Evolutionary conservation across 768 basidiomycete species (phyloP), one percentile per base, ranked within the genome.

Genomic region (Pisolithus tinctorius): DNA sequence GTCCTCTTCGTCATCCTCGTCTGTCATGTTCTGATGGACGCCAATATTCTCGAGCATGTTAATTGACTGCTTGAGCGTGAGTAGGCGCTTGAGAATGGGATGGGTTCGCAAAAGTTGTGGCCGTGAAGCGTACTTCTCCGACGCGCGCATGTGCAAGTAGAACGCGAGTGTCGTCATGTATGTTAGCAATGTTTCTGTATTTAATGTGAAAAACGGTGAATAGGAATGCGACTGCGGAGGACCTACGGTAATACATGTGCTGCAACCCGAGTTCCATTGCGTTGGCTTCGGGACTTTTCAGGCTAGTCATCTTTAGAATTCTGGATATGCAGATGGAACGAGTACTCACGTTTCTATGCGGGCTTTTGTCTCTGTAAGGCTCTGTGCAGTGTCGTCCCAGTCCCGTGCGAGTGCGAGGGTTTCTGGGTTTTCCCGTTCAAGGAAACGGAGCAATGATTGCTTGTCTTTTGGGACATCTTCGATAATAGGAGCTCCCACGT

Each of bases 121-220:
- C 34, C 74, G 77, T 49, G 75, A 73, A 6, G 78, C 73, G 63
- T 83, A 82, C 68, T 86, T 80, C 54, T 79, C 74, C 38, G 77
- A 78, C 23, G 87, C 74, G 16, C 88, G 82, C n/a, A 98, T 75
- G 65, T 93, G 83, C 38, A 98, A 72, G 70, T 95, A 97, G 71
- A 93, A 97, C 1, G 93, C 88, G 42, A 98, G 83, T 2, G 83
- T 85, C 1, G 93, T 89, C 17, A 89, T 78, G 63, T 98, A 98
- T 8, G 93, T 91, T 36, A 96, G 71, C 2, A 95, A 74, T 1
- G 93, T 80, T 75, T 98, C 94, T 97, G 66, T 27, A 55, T 48
- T 13, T 16, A 23, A 53, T 17, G 36, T 34, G 36, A 37, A 40
- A 29, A 39, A 50, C 26, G 53, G 49, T 27, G 46, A 17, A 31